These are phyloP conservation scores for Arachnomyces sp. DNA, from an alignment of 2,329 filamentous ascomycete species.

Conservation along the genomic window DNA sequence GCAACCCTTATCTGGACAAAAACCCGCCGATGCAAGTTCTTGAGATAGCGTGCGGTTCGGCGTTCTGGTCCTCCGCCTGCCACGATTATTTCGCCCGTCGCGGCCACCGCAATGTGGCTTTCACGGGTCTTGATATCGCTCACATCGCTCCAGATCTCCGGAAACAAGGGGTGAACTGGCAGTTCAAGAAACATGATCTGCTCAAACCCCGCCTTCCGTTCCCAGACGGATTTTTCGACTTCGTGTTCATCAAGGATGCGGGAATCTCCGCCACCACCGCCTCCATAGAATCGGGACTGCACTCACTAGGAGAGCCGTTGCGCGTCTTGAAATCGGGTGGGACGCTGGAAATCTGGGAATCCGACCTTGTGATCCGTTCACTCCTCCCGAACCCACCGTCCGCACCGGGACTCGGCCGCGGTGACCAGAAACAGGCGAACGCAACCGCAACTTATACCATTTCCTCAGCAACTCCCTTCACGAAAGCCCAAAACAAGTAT, in stretches of 20 bases:
- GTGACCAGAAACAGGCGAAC: constrained; percentile 56
- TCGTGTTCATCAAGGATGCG: constrained; percentile 81
- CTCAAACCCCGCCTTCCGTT: constrained; percentile 70
- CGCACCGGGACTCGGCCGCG: constrained; percentile 47
- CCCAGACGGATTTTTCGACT: constrained; percentile 69
- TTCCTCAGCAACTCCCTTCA: constrained; percentile 73
- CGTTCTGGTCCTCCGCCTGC: constrained; percentile 82
- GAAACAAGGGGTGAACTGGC: constrained; percentile 74
- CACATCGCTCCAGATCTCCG: constrained; percentile 57
- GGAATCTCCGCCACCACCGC: constrained; percentile 57
- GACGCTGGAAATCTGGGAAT: constrained; percentile 80
- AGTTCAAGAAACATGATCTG: constrained; percentile 80
- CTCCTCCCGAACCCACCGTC: constrained; percentile 67
- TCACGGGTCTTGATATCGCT: constrained; percentile 75
- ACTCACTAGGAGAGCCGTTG: constrained; percentile 61
- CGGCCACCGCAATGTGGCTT: constrained; percentile 62
- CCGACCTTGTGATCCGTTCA: constrained; percentile 74
- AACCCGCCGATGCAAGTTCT: constrained; percentile 68
- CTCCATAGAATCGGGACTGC: constrained; percentile 41
- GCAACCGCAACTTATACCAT: constrained; percentile 74
- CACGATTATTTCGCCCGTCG: constrained; percentile 66
- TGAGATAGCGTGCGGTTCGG: constrained; percentile 80
- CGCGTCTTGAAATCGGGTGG: constrained; percentile 71
- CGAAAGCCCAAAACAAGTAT: constrained; percentile 70
- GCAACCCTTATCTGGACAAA: constrained; percentile 57